A percentile compares a stretch with the other conserved stretches of the same genome.
Conservation (phyloP, 2,329 filamentous ascomycete genomes). For the Lasiodiplodia citricola region DNA sequence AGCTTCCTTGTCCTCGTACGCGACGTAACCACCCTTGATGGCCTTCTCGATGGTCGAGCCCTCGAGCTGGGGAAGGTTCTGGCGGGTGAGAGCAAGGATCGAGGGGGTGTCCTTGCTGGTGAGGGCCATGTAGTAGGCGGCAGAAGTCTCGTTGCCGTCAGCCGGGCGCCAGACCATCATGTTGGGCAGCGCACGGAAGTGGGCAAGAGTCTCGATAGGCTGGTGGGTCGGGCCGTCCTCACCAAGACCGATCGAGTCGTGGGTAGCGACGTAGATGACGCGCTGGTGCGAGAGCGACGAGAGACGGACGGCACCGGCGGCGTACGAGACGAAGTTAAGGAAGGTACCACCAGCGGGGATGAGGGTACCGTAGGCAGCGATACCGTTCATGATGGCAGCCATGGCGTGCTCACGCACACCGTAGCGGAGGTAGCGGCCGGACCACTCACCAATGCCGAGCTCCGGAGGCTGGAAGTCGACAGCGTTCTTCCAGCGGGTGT, state of each 20-base stretch:
- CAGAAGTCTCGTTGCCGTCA: slow-evolving; percentile 97
- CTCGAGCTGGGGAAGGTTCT: slow-evolving; percentile 98
- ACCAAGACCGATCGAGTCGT: slow-evolving; percentile 98
- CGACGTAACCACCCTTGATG: slow-evolving; percentile 94
- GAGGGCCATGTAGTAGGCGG: slow-evolving; percentile 94
- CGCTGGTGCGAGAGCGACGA: slow-evolving; percentile 90
- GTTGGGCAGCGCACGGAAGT: slow-evolving; percentile 99
- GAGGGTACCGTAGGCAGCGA: slow-evolving; percentile 77
- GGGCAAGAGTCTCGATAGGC: slow-evolving; percentile 96
- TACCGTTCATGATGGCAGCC: slow-evolving; percentile 54
- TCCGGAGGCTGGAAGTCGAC: slow-evolving; percentile 95
- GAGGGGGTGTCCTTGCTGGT: slow-evolving; percentile 88
- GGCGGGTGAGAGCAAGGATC: slow-evolving; percentile 92
- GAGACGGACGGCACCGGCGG: slow-evolving; percentile 91
- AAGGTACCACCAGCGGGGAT: slow-evolving; percentile 96
- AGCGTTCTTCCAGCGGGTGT: slow-evolving; percentile 96
- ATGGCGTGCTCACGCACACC: slow-evolving; percentile 46
- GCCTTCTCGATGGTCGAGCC: slow-evolving; percentile 87
- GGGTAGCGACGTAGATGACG: slow-evolving; percentile 93
- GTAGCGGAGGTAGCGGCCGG: slow-evolving; percentile 89
- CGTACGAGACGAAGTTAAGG: slow-evolving; percentile 99
- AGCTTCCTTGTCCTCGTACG: slow-evolving; percentile 82
- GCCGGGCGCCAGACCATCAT: slow-evolving; percentile 99
- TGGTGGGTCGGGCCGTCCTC: slow-evolving; percentile 99
- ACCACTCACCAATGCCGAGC: slow-evolving; percentile 84